phyloP scores from a whole-genome alignment of 441 rosid genomes.

The Adansonia grandidieri region DNA sequence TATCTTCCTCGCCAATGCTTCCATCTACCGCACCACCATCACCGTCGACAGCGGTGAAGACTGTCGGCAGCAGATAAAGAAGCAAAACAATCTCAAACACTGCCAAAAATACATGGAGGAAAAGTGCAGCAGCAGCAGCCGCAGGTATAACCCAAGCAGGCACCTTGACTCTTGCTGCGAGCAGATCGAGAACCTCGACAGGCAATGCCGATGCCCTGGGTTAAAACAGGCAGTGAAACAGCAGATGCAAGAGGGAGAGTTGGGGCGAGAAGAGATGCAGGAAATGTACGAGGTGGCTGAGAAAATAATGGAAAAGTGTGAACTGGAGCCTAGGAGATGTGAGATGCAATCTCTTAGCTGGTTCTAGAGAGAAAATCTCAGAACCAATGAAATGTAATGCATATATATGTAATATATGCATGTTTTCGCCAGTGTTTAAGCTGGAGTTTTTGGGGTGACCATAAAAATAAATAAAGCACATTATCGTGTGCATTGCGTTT shows the following conservation, averaged over 20 bases:
- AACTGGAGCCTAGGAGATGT: background rate
- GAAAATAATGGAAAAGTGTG: background rate
- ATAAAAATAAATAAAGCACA: no score
- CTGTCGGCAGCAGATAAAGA: background rate
- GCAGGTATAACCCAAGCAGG: background rate
- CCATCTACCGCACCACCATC: constrained; percentile 29
- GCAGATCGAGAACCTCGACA: background rate
- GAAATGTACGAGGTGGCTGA: background rate
- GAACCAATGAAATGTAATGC: background rate
- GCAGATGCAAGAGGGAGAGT: background rate
- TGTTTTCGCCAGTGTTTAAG: no score
- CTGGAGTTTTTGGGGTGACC: no score
- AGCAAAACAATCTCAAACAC: background rate
- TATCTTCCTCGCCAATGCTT: constrained; percentile 33
- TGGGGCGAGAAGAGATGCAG: background rate
- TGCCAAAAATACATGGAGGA: background rate
- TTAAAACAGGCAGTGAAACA: background rate
- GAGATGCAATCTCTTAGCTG: background rate
- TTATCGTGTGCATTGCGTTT: no score
- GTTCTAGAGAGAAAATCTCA: background rate
- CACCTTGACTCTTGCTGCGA: background rate
- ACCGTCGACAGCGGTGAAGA: background rate
- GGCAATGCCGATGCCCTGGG: background rate
- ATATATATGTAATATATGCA: no score
- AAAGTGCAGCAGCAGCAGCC: background rate